Evolutionary conservation across 177 flowering plant species (phyloP), one percentile per base, ranked within the genome.

Genomic region (Telopea speciosissima): DNA sequence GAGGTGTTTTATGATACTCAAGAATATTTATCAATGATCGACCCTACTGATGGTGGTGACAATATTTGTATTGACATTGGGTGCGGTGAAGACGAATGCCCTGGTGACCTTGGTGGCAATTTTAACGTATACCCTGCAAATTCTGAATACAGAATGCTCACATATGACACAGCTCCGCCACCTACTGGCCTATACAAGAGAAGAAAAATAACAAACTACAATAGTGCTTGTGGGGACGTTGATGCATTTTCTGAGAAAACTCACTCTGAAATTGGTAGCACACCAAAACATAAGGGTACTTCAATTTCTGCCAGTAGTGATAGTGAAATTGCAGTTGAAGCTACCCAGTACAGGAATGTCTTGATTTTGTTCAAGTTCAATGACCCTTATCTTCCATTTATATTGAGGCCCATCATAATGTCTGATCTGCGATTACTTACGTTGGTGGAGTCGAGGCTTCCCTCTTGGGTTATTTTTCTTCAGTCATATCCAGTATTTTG

Each of bases 171-270:
- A n/a, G 89, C 93, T 7, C 86, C 90, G 73, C 88, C 92, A 25
- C 76, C 77, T 14, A 78, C 77, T 68, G 86, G 85, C 10, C 87
- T 89, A 40, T 85, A 83, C 73, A 92, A 94, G 82, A 86, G 96
- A 80, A 87, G 93, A 79, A 89, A 79, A 83, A 65, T 88, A 40
- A 78, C 65, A 24, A 81, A 70, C 70, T 74, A 81, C 25, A 16
- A 63, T 11, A 66, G 71, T 67, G 44, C 62, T 16, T 77, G 78
- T 24, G 58, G 62, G 70, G 86, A 84, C 45, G 70, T 68, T 58
- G 82, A 74, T 36, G 58, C 66, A 61, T 85, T 63, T 79, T 73
- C 82, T 8, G 86, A 78, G 58, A 86, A 82, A 73, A 75, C 42
- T 17, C n/a, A 26, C 28, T 63, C 44, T 63, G 67, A 28, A 21